Evolutionary conservation across 1,139 yeast genomes (phyloP).

Genomic region (Pichia sp.): DNA sequence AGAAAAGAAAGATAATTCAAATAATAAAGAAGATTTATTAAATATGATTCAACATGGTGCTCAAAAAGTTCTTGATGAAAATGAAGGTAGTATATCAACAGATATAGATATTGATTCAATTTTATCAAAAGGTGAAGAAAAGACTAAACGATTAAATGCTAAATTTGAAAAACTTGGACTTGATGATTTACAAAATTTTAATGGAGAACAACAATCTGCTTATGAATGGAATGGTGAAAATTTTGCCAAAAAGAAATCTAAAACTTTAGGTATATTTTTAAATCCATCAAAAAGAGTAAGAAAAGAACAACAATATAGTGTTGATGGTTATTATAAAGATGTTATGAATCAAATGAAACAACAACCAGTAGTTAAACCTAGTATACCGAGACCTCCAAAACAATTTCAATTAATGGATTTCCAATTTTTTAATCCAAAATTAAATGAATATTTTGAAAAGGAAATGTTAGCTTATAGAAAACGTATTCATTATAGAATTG

Average conservation of each 20-base stretch:
- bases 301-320: conserved; percentile 79
- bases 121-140: conserved; percentile 69
- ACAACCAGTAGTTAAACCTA: conserved; percentile 34
- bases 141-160: conserved; percentile 68
- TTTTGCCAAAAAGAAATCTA: conserved; percentile 63
- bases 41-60: conserved; percentile 98
- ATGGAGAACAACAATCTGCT: conserved; percentile 68
- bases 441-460: conserved; percentile 61
- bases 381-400: conserved; percentile 68
- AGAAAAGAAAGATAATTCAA: conserved; percentile 28
- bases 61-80: conserved; percentile 65
- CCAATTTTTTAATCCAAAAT: conserved; percentile 72
- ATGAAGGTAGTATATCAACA: conserved; percentile 31
- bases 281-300: conserved; percentile 88
- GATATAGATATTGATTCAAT: conserved; percentile 68
- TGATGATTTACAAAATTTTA: conserved; percentile 86
- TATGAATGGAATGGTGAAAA: conserved; percentile 98
- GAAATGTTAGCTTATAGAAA: conserved; percentile 75
- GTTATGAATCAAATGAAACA: conserved; percentile 46
- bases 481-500: conserved; percentile 61
- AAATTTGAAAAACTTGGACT: conserved; percentile 81
- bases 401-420: conserved; percentile 71
- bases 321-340: conserved; percentile 83
- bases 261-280: conserved; percentile 60
- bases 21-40: conserved; percentile 74